phyloP scores from a whole-genome alignment of 495 filamentous ascomycete species.

The Hypoxylon lienhwacheense region DNA sequence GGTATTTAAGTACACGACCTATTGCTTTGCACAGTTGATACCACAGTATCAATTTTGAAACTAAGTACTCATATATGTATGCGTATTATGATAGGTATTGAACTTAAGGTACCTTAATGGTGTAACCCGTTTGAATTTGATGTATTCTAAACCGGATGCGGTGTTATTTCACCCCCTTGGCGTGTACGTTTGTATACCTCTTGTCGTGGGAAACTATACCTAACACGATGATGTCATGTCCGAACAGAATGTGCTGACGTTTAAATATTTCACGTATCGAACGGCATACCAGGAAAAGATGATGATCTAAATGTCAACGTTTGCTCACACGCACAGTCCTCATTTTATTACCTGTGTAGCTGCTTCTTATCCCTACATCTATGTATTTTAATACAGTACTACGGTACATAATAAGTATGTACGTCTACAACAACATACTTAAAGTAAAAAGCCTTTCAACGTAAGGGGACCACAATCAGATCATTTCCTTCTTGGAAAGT shows the following conservation, averaged over 20 bases:
- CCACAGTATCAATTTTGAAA: constrained; percentile 16
- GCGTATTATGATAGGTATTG: neutral
- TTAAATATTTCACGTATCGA: neutral
- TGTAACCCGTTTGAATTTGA: too few species aligned
- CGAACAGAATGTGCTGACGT: constrained; percentile 2
- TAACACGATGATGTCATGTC: constrained; percentile 26
- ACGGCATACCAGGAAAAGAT: neutral
- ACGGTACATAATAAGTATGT: neutral
- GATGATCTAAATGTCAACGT: constrained; percentile 28
- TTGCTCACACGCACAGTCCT: constrained; percentile 9
- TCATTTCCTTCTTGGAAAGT: constrained; percentile 34
- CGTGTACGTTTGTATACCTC: too few species aligned
- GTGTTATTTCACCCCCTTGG: constrained; percentile 21
- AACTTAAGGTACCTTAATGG: constrained; percentile 4
- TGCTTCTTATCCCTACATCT: too few species aligned
- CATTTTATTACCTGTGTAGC: too few species aligned
- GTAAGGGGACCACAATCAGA: constrained; percentile 18
- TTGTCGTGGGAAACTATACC: neutral
- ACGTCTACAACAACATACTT: constrained; percentile 2
- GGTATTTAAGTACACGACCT: too few species aligned
- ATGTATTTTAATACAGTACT: too few species aligned
- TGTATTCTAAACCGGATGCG: constrained; percentile 28
- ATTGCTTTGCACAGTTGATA: constrained; percentile 16
- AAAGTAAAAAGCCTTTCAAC: constrained; percentile 10
- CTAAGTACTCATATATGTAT: constrained; percentile 1